Evolutionary conservation across 2,329 filamentous ascomycete genomes (phyloP), one percentile per base, ranked within the genome.

Genomic region (Colletotrichum tanaceti): DNA sequence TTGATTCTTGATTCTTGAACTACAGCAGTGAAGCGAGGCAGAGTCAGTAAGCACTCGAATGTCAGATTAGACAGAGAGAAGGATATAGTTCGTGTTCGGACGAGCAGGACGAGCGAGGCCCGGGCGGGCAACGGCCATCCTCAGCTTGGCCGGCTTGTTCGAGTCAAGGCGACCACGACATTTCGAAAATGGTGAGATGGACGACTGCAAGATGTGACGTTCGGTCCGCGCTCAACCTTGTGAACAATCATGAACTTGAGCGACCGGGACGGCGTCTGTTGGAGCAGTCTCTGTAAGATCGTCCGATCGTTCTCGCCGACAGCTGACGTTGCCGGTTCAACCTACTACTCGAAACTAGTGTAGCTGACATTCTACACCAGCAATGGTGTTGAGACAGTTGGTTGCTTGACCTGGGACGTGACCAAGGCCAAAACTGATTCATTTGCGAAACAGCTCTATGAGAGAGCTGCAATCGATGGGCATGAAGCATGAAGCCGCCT

Each of bases 61-160:
- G 28, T 44, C 5, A 22, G 46, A 39, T 6, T 20, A 20, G 20
- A 43, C 10, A 32, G 39, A 32, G 16, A 11, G 16, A 16, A 22
- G 39, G n/a, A 64, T 52, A 24, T 22, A 55, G 50, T 32, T 22
- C 39, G 46, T 47, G 57, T 65, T 61, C 63, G 63, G 63, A 65
- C 16, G 63, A 52, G 35, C 32, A 35, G 47, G 10, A 14, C 13
- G 49, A 38, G 47, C 13, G 49, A 38, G 47, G 28, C 24, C n/a
- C 20, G 3, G 20, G n/a, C 13, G 62, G 44, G n/a, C 22, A 16
- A 35, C 6, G 28, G 22, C 24, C 13, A n/a, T 32, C 38, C 20
- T 24, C 1, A n/a, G 13, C 20, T 35, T 20, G 5, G 16, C 32
- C 47, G 53, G 16, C n/a, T 58, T 18, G 49, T 43, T 49, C 22